Conservation (phyloP, 2,329 filamentous ascomycete species). For the Hortaea werneckii region DNA sequence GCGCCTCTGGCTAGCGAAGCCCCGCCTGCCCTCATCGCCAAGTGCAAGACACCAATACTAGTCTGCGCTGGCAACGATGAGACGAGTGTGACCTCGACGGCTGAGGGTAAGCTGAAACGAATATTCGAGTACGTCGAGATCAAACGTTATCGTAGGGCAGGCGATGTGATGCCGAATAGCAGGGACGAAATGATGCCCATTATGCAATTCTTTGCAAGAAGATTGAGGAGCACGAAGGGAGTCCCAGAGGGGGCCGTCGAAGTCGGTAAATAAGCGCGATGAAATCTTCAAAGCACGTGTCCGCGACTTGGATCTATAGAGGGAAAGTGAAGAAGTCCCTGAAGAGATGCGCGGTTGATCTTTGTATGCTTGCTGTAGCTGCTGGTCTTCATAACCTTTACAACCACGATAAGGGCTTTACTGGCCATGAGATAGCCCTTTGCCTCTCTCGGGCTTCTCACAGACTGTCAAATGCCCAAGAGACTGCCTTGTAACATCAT, state of each 20-base stretch:
- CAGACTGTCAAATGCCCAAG: too few species aligned
- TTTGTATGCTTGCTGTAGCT: too few species aligned
- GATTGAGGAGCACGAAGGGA: conserved; percentile 46
- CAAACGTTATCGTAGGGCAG: conserved; percentile 57
- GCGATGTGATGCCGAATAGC: conserved; percentile 72
- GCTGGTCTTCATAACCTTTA: too few species aligned
- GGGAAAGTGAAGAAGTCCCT: too few species aligned
- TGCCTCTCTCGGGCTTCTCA: too few species aligned
- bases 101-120: conserved; percentile 52
- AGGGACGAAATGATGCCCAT: conserved; percentile 81
- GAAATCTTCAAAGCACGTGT: too few species aligned
- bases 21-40: conserved; percentile 33
- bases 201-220: conserved; percentile 71
- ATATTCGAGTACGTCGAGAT: conserved; percentile 47
- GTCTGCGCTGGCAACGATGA: conserved; percentile 47
- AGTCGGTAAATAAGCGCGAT: conserved; percentile 16
- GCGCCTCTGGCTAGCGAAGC: conserved; percentile 44
- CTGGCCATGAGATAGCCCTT: too few species aligned
- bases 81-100: conserved; percentile 49
- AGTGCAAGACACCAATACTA: conserved; percentile 54
- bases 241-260: conserved; percentile 45
- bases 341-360: too few species aligned
- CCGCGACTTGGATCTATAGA: too few species aligned
- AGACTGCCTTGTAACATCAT: too few species aligned
- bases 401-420: too few species aligned